phyloP scores from a whole-genome alignment of 345 rosid species.

The Draba incana region DNA sequence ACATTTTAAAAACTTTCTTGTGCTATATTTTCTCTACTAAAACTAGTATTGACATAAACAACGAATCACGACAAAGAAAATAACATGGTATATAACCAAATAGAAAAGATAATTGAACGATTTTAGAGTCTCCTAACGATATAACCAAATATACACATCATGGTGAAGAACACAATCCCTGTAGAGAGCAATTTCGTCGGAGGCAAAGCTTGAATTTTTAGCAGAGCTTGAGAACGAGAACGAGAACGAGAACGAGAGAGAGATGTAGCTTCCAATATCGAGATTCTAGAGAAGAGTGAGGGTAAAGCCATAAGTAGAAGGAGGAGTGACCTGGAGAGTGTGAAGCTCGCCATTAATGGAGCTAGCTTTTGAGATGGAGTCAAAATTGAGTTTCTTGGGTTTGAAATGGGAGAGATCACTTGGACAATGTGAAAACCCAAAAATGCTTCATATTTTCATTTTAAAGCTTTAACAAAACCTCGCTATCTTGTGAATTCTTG shows the following conservation, averaged over 20 bases:
- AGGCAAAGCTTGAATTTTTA: constrained; percentile 56
- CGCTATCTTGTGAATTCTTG: no score
- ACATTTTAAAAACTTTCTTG: no score
- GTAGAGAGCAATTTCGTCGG: constrained; percentile 53
- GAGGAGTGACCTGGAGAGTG: constrained; percentile 41
- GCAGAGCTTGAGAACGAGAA: constrained; percentile 55
- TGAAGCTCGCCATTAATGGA: constrained; percentile 54
- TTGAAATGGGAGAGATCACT: constrained; percentile 14
- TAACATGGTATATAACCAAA: no score
- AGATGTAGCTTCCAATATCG: constrained; percentile 46
- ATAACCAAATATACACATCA: no score
- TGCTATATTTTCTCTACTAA: no score
- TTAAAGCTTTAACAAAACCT: no score
- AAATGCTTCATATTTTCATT: no score
- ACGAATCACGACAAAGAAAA: no score
- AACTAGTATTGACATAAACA: no score
- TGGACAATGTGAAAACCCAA: no score
- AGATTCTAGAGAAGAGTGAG: constrained; percentile 43
- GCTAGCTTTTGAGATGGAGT: constrained; percentile 28
- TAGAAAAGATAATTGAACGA: no score
- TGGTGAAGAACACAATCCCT: constrained; percentile 44
- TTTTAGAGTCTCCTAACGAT: no score
- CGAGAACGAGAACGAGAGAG: constrained; percentile 54
- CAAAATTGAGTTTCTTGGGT: constrained; percentile 51
- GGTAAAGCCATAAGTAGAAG: constrained; percentile 40